Conservation (phyloP, 2,329 filamentous ascomycete genomes). For the Aureobasidium lini region DNA sequence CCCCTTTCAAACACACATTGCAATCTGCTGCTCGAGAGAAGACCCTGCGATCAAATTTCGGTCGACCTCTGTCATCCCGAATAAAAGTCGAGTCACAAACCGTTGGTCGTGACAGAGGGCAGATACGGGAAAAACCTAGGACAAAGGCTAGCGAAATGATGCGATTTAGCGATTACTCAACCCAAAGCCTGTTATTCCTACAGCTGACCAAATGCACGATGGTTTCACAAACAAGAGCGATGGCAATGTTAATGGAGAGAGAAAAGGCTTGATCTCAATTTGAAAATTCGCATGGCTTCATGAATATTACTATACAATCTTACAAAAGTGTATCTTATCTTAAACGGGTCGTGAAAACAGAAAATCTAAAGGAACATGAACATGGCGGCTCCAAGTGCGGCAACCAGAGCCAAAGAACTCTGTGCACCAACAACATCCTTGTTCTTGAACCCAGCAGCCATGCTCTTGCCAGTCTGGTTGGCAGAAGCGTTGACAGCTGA, state of each 20-base stretch:
- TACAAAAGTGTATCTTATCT: not conserved
- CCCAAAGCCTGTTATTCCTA: too few relatives aligned
- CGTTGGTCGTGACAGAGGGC: too few relatives aligned
- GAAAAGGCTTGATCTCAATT: not conserved
- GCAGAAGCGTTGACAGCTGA: conserved; percentile 16
- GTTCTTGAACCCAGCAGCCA: conserved; percentile 7
- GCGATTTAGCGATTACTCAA: too few relatives aligned
- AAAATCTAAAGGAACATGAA: conserved; percentile 13
- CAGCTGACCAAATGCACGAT: too few relatives aligned
- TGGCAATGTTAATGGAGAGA: not conserved
- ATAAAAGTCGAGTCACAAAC: too few relatives aligned
- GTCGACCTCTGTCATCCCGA: too few relatives aligned
- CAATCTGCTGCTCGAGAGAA: too few relatives aligned
- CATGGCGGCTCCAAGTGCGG: conserved; percentile 8
- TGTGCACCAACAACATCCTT: conserved; percentile 13
- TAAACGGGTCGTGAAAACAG: not conserved
- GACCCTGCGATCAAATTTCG: too few relatives aligned
- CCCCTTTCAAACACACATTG: too few relatives aligned
- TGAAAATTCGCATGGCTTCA: not conserved
- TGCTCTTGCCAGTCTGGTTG: conserved; percentile 15
- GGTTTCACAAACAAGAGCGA: too few relatives aligned
- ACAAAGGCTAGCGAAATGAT: too few relatives aligned
- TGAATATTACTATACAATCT: conserved; percentile 4
- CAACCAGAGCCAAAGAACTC: conserved; percentile 10
- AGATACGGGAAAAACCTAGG: too few relatives aligned